phyloP scores from a whole-genome alignment of 257 asterid genomes.

The Knoxia roxburghii region DNA sequence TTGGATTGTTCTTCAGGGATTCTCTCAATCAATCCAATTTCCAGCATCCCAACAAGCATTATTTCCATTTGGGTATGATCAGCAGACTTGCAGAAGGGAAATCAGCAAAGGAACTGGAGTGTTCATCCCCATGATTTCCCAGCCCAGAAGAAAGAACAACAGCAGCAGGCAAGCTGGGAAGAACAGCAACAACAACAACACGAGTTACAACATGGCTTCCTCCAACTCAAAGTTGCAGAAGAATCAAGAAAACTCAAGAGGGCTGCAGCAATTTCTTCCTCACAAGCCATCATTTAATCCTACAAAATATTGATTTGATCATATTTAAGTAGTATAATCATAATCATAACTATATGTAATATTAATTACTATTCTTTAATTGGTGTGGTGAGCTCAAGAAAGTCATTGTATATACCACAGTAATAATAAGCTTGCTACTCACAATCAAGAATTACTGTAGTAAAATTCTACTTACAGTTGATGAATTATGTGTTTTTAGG shows the following conservation, averaged over 20 bases:
- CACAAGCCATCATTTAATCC: constrained; percentile 31
- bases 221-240: constrained; percentile 41
- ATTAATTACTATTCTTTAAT: neutral
- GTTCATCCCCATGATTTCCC: constrained; percentile 53
- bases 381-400: constrained; percentile 1
- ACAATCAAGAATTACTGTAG: neutral
- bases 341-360: too few relatives aligned
- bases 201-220: constrained; percentile 1
- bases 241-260: constrained; percentile 35
- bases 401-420: constrained; percentile 11
- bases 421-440: constrained; percentile 3
- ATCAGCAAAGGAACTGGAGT: constrained; percentile 95
- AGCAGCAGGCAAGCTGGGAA: constrained; percentile 39
- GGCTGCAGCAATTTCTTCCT: constrained; percentile 28
- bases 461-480: too few relatives aligned
- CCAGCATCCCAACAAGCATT: constrained; percentile 31
- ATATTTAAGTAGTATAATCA: too few relatives aligned
- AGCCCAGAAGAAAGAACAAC: constrained; percentile 43
- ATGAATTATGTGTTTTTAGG: constrained; percentile 3
- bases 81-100: constrained; percentile 38
- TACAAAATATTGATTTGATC: constrained; percentile 38
- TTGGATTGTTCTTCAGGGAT: constrained; percentile 35
- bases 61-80: constrained; percentile 30
- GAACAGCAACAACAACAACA: constrained; percentile 1
- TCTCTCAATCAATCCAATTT: constrained; percentile 29